Evolutionary conservation across 164 flowering plant species (phyloP), one percentile per base, ranked within the genome.

Genomic region (Warburgia ugandensis): DNA sequence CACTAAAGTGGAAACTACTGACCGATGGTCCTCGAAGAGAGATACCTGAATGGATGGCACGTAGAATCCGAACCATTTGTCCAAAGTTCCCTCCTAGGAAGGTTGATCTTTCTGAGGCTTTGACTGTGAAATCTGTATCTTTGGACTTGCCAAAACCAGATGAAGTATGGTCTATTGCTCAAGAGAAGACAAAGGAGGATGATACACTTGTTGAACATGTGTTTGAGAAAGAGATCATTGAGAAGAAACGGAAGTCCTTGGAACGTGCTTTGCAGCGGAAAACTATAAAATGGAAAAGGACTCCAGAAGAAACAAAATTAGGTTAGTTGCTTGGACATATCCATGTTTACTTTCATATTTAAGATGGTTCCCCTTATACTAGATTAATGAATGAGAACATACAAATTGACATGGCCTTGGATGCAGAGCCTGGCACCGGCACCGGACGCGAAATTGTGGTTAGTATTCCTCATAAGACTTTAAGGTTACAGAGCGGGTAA

Each of bases 391-490:
- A 33, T 26, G 37, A 33, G 22, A 31, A 50, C 29, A 29, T 48
- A 20, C 38, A 38, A 19, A 49, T 30, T 59, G 52, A 30, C 29
- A 12, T 69, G 59, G 36, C 12, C 27, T 54, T 65, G 14, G 30
- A 49, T 75, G 64, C 84, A 79, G 81, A 76, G 56, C 76, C 84
- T 43, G 84, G 84, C 46, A 79, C 84, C 30, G 81, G 84, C 37
- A 79, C 79, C 21, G 81, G 81, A 29, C 73, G 66, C 20, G 84
- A 79, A 63, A 79, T 79, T 56, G 81, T 79, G 77, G 84, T 79
- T 47, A 74, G 81, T 73, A 65, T 61, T 52, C 50, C 32, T 40
- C 32, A 48, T 50, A 22, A 23, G 29, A 48, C 20, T 7, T 7
- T 48, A 26, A 11, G 20, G 50, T 27, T 48, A 48, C 19, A 29